phyloP scores from a whole-genome alignment of 768 basidiomycete genomes.

The Mycena capillaripes region DNA sequence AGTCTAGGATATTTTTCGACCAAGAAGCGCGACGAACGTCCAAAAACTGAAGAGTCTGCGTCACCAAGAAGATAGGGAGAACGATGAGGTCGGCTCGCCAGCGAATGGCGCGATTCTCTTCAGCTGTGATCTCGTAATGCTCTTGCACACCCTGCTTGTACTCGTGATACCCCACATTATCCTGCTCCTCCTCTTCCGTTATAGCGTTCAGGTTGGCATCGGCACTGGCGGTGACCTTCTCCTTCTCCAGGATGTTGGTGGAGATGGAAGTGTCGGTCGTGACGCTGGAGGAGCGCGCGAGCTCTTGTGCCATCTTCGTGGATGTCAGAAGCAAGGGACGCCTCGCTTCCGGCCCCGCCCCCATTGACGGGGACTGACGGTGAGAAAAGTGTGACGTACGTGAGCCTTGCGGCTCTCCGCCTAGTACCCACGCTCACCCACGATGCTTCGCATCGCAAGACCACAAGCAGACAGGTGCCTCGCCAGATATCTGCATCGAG shows the following conservation, averaged over 20 bases:
- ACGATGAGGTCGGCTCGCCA: conserved; percentile 36
- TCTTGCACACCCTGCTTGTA: conserved; percentile 36
- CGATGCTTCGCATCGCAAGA: too few relatives aligned
- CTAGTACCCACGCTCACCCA: too few relatives aligned
- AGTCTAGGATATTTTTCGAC: too few relatives aligned
- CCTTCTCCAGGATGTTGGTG: conserved; percentile 35
- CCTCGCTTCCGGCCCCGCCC: too few relatives aligned
- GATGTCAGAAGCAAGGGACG: neutral
- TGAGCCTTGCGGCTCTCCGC: too few relatives aligned
- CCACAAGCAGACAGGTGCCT: too few relatives aligned
- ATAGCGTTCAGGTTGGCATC: conserved; percentile 11
- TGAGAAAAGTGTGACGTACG: too few relatives aligned
- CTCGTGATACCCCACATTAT: conserved; percentile 32
- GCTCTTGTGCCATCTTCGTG: conserved; percentile 13
- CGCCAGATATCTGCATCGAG: too few relatives aligned
- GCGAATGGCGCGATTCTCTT: conserved; percentile 32
- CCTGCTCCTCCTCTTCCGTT: conserved; percentile 32
- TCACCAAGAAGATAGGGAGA: conserved; percentile 32
- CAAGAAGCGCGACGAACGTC: conserved; percentile 22
- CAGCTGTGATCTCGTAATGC: conserved; percentile 14
- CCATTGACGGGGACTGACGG: too few relatives aligned
- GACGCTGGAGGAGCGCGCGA: conserved; percentile 26
- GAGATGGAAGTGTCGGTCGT: conserved; percentile 30
- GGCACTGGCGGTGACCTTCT: conserved; percentile 13
- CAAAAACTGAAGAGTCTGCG: conserved; percentile 37